phyloP scores from a whole-genome alignment of 2,329 filamentous ascomycete species.

The Stachybotrys chlorohalonatus region DNA sequence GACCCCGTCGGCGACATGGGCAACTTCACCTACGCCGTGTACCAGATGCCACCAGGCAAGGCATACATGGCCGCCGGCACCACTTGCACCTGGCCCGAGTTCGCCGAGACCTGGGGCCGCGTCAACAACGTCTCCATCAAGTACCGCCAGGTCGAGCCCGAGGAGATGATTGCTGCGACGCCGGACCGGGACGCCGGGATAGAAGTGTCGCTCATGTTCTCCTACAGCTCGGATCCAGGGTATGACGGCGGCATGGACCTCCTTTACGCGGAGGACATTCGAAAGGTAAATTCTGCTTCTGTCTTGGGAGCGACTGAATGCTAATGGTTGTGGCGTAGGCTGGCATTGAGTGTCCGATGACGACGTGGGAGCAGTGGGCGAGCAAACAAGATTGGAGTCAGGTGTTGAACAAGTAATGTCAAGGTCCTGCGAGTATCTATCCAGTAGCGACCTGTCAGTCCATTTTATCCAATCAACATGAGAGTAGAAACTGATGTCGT shows the following conservation, averaged over 20 bases:
- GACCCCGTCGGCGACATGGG: conserved; percentile 37
- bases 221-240: conserved; percentile 35
- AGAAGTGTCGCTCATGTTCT: conserved; percentile 37
- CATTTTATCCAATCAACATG: no score
- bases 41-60: conserved; percentile 38
- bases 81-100: conserved; percentile 36
- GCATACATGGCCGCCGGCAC: conserved; percentile 39
- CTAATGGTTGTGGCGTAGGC: conserved; percentile 16
- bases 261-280: conserved; percentile 32
- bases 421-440: no score
- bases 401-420: conserved; percentile 3
- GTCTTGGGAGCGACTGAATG: background rate
- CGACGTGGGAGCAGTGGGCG: conserved; percentile 25
- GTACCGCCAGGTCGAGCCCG: conserved; percentile 29
- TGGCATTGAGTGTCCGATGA: conserved; percentile 35
- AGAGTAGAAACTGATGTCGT: no score
- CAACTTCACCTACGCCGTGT: conserved; percentile 37
- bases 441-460: no score
- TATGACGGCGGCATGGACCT: conserved; percentile 38
- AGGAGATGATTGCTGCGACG: conserved; percentile 28
- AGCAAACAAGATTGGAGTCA: conserved; percentile 25
- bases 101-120: conserved; percentile 30
- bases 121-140: conserved; percentile 21
- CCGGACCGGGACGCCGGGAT: conserved; percentile 31
- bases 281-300: conserved; percentile 22